Evolutionary conservation across 1,139 yeast genomes (phyloP), one percentile per base, ranked within the genome.

Genomic region (Saccharomyces uvarum): DNA sequence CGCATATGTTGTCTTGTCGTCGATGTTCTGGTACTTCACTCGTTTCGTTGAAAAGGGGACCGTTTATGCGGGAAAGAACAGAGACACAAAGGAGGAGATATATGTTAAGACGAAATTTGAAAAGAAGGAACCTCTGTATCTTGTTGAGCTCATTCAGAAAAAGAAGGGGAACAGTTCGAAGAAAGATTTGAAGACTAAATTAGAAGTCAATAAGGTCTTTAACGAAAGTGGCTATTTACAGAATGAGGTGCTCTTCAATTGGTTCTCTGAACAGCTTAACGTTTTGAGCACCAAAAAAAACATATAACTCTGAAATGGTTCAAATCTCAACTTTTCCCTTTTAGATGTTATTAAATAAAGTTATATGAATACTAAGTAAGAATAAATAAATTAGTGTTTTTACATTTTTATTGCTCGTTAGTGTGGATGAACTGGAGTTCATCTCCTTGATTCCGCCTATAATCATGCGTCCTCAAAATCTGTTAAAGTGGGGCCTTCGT

Each of bases 1-100:
- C 1, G 47, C 67, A 0, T 90, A 88, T 66, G 77, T 78, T 46
- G 51, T 77, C 1, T 63, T 86, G 27, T 80, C 86, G 51, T 73
- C 68, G 1, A 67, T 76, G 7, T 75, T 80, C 63, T 78, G 76
- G 66, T 69, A 75, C 53, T 79, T 86, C 67, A 69, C 76, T 46
- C 75, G 73, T 60, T 78, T 72, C 59, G 71, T 77, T 27, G 83
- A 81, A 60, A 82, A 80, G 63, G 74, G 82, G 56, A 78, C 80
- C 50, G 79, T 82, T 56, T 90, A 81, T 65, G 72, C 76, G 21
- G 97, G 96, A 19, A 77, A 77, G 4, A 56, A 56, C 27, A 55
- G 53, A 24, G 58, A 54, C 5, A 41, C 41, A 16, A 38, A 50
- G 8, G 53, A 51, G 13, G 52, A 51, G n/a, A 41, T 68, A 27